Conservation (phyloP, 1,284 basidiomycete species). For the Acaromyces ingoldii region DNA sequence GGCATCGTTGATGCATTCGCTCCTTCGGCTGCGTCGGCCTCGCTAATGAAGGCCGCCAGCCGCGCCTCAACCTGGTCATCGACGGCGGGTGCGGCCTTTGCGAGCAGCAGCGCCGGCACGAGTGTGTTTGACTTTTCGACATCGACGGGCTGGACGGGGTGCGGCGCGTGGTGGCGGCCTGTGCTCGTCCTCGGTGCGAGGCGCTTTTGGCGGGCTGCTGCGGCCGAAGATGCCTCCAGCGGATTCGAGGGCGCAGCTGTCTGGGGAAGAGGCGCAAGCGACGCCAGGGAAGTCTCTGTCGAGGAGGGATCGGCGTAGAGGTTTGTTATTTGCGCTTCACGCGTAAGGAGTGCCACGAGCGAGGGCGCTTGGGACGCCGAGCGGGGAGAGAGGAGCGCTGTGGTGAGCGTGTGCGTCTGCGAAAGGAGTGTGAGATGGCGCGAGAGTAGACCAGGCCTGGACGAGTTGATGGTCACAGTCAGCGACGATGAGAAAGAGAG, state of each 20-base stretch:
- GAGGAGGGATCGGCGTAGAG: not conserved
- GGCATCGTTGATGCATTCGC: too few species aligned
- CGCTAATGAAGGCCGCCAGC: too few species aligned
- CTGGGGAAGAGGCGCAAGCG: too few species aligned
- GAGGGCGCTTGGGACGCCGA: not conserved
- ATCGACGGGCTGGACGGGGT: not conserved
- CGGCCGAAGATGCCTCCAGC: not conserved
- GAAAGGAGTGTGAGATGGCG: slow-evolving; percentile 8
- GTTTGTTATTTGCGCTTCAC: not conserved
- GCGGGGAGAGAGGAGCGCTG: slow-evolving; percentile 7
- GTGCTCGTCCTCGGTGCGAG: too few species aligned
- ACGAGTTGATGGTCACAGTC: too few species aligned
- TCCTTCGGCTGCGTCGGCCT: too few species aligned
- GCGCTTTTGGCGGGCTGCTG: not conserved
- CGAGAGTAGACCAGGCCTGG: slow-evolving; percentile 9
- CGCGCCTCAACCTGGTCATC: too few species aligned
- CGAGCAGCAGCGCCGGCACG: not conserved
- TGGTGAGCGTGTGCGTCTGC: slow-evolving; percentile 8
- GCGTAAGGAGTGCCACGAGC: not conserved
- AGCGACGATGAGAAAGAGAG: not conserved
- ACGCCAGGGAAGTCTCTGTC: not conserved
- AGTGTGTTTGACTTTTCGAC: not conserved
- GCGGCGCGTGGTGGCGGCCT: not conserved
- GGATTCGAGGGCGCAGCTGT: not conserved
- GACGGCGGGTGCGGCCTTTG: not conserved